A percentile compares a stretch with the other conserved stretches of the same genome.
Evolutionary conservation across 73 alveolate genomes (phyloP).

Genomic region (Paramecium octaurelia): DNA sequence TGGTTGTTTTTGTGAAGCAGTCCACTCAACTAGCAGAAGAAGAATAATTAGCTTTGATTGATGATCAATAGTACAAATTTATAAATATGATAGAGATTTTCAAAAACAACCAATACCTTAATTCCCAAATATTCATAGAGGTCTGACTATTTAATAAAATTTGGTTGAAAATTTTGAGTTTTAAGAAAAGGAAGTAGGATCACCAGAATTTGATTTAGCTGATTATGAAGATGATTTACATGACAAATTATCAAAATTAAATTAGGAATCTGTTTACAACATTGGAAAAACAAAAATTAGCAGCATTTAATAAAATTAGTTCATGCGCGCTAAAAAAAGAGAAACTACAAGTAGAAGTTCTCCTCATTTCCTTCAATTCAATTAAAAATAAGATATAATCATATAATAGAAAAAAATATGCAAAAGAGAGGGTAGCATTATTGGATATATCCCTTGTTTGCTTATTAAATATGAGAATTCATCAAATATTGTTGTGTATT

Average conservation of each 20-base stretch:
- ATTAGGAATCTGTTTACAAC: background rate
- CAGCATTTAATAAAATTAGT: background rate
- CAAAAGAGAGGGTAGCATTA: background rate
- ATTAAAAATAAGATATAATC: background rate
- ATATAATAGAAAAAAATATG: background rate
- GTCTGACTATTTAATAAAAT: background rate
- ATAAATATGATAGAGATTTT: background rate
- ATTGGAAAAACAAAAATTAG: background rate
- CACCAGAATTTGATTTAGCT: background rate
- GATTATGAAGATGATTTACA: background rate
- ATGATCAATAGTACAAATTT: background rate
- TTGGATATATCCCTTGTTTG: constrained; percentile 69
- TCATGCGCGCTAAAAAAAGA: background rate
- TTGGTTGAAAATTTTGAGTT: background rate
- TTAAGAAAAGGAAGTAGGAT: background rate
- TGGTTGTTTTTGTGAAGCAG: background rate
- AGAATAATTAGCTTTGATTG: background rate
- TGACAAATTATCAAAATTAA: background rate
- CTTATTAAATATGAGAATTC: constrained; percentile 66
- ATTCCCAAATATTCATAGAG: background rate
- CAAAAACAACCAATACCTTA: background rate
- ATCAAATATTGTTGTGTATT: constrained; percentile 74
- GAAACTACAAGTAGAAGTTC: constrained; percentile 25
- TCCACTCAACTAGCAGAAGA: background rate
- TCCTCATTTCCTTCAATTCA: background rate